These are phyloP conservation scores for Heritiera littoralis DNA, from an alignment of 345 rosid species.

Conservation along the genomic window DNA sequence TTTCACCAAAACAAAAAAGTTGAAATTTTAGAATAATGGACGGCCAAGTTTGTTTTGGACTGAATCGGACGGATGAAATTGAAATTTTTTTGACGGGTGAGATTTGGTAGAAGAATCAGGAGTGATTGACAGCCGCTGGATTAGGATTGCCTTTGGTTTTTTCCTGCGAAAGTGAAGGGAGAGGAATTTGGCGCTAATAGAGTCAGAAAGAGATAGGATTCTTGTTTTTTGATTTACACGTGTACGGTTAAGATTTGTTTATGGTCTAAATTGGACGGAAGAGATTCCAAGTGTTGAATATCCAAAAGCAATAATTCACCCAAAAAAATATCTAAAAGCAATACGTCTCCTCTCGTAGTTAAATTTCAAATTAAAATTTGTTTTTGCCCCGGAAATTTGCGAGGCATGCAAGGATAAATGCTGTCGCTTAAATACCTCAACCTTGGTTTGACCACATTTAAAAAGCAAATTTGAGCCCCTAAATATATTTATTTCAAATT, in stretches of 20 bases:
- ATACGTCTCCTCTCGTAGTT: not conserved
- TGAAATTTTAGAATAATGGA: conserved; percentile 14
- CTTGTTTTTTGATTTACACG: not conserved
- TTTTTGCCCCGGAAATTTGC: no score
- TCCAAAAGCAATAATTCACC: not conserved
- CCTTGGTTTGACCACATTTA: not conserved
- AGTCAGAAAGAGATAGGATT: conserved; percentile 7
- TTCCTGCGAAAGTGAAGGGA: not conserved
- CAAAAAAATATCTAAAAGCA: not conserved
- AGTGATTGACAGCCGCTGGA: conserved; percentile 1
- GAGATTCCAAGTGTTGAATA: not conserved
- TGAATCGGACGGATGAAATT: conserved; percentile 17
- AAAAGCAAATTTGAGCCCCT: not conserved
- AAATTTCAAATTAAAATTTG: no score
- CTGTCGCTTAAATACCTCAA: not conserved
- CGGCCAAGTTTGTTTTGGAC: not conserved
- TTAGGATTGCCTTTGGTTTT: conserved; percentile 2
- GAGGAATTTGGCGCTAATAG: conserved; percentile 19
- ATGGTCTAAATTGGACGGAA: not conserved
- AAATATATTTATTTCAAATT: not conserved
- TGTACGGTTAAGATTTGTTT: not conserved
- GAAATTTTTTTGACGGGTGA: not conserved
- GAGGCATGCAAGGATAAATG: not conserved
- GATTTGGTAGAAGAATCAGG: not conserved
- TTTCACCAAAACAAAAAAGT: not conserved